Conservation (phyloP, 768 basidiomycete species). For the Sistotremastrum suecicum region DNA sequence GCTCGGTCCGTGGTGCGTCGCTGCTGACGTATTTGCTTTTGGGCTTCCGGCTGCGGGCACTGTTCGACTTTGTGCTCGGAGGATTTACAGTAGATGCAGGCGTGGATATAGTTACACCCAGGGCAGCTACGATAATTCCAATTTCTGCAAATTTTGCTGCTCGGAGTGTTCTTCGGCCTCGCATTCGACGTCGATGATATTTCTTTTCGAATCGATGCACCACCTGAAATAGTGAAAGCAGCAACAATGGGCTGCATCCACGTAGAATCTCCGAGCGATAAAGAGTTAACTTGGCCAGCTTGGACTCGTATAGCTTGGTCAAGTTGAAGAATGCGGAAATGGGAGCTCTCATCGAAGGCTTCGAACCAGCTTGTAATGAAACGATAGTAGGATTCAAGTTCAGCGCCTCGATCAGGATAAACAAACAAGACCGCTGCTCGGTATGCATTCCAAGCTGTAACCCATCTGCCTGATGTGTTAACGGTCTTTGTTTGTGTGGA, state of each 20-base stretch:
- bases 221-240: not conserved
- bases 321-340: conserved; percentile 15
- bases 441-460: conserved; percentile 10
- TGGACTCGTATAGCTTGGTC: conserved; percentile 17
- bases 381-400: conserved; percentile 15
- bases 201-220: not conserved
- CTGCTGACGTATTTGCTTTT: conserved; percentile 1
- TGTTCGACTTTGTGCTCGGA: conserved; percentile 2
- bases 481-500: conserved; percentile 9
- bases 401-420: conserved; percentile 14
- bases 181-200: not conserved
- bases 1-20: not conserved
- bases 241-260: too few relatives aligned
- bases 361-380: conserved; percentile 15
- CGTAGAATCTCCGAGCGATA: not conserved
- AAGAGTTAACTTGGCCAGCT: conserved; percentile 8
- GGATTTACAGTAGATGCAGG: conserved; percentile 10
- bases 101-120: conserved; percentile 12
- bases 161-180: not conserved
- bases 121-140: conserved; percentile 13
- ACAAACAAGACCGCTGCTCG: conserved; percentile 10
- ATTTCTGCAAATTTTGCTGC: conserved; percentile 8
- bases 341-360: conserved; percentile 1
- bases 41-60: conserved; percentile 1
- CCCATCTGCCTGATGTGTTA: conserved; percentile 12